Evolutionary conservation across 164 flowering plant species (phyloP).

Genomic region (Echeveria elegans): DNA sequence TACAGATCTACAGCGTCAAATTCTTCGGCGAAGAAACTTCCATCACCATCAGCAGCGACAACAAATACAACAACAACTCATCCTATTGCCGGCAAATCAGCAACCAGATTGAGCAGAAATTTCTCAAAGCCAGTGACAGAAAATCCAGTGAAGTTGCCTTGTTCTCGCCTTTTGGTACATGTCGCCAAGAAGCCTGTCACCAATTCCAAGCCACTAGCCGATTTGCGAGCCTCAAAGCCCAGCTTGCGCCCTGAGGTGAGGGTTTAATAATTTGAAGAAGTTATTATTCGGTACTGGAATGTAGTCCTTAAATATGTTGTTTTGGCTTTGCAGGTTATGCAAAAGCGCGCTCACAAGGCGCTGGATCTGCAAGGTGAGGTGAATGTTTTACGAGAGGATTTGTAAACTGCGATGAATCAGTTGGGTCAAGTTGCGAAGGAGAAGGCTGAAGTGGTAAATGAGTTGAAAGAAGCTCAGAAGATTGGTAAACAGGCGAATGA

Average conservation of each 20-base stretch:
- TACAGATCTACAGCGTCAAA: slow-evolving; percentile 61
- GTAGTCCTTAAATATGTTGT: neutral
- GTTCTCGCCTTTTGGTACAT: slow-evolving; percentile 47
- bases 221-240: slow-evolving; percentile 47
- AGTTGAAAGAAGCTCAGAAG: slow-evolving; percentile 65
- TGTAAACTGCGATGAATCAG: slow-evolving; percentile 67
- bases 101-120: slow-evolving; percentile 37
- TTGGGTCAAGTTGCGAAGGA: slow-evolving; percentile 53
- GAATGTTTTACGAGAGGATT: slow-evolving; percentile 55
- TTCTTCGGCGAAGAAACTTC: slow-evolving; percentile 42
- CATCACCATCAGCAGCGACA: slow-evolving; percentile 51
- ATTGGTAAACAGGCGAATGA: slow-evolving; percentile 65
- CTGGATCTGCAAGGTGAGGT: slow-evolving; percentile 68
- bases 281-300: neutral
- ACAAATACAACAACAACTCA: slow-evolving; percentile 47
- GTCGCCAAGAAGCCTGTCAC: slow-evolving; percentile 33
- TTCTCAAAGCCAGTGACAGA: slow-evolving; percentile 48
- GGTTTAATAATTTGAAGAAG: neutral
- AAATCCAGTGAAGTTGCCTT: slow-evolving; percentile 36
- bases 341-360: slow-evolving; percentile 37
- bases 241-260: slow-evolving; percentile 57
- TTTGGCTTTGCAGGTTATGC: slow-evolving; percentile 12
- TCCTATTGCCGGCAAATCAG: slow-evolving; percentile 41
- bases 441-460: slow-evolving; percentile 49
- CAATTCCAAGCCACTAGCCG: slow-evolving; percentile 31